Percentiles rank a stretch among this genome's conserved stretches.
Conservation (phyloP, 1,139 yeast genomes). For the Suhomyces wounanorum region DNA sequence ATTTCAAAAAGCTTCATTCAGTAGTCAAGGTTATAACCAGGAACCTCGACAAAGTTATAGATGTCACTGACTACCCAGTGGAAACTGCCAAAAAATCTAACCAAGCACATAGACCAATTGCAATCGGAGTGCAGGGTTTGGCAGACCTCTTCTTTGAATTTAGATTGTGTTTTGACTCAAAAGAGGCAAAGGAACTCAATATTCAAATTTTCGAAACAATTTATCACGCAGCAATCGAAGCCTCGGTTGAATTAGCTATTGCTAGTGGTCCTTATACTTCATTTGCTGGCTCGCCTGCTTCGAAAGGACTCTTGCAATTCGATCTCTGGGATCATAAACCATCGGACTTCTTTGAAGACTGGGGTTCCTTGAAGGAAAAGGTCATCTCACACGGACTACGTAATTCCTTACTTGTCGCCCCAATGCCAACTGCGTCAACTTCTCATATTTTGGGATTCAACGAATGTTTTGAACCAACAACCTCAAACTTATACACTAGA, state of each 20-base stretch:
- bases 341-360: conserved; percentile 60
- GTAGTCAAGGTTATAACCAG: conserved; percentile 73
- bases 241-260: conserved; percentile 73
- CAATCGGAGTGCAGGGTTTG: conserved; percentile 87
- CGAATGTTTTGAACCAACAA: conserved; percentile 65
- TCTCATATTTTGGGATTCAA: conserved; percentile 62
- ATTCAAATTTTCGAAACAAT: conserved; percentile 86
- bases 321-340: conserved; percentile 84
- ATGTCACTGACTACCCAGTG: conserved; percentile 78
- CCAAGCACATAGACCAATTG: conserved; percentile 79
- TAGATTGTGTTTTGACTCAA: conserved; percentile 78
- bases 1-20: conserved; percentile 69
- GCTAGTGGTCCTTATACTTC: conserved; percentile 66
- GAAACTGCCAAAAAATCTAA: conserved; percentile 69
- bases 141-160: conserved; percentile 83
- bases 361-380: conserved; percentile 52
- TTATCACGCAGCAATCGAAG: conserved; percentile 82
- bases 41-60: conserved; percentile 77
- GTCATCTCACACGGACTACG: conserved; percentile 52
- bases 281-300: conserved; percentile 80
- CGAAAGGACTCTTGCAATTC: conserved; percentile 73
- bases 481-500: conserved; percentile 60
- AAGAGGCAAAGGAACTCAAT: conserved; percentile 69
- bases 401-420: conserved; percentile 62
- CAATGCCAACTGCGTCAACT: conserved; percentile 68